Conservation (phyloP, 306 rosid genomes). For the Dryas octopetala region DNA sequence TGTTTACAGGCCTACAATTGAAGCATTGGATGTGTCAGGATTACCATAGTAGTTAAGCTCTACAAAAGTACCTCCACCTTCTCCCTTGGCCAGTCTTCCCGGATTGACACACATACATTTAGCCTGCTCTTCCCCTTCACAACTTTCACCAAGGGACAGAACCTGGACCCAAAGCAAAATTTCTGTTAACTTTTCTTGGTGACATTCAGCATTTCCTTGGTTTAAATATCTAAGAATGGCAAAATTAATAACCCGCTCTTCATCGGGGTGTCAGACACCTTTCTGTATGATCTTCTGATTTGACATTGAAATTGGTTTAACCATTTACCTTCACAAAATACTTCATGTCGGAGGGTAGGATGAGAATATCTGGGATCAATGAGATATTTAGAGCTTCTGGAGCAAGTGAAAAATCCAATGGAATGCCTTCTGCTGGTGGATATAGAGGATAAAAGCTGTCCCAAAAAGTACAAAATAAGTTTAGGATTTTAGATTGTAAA, state of each 20-base stretch:
- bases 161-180: slow-evolving; percentile 41
- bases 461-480: slow-evolving; percentile 17
- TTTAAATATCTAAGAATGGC: background rate
- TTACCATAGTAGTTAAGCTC: slow-evolving; percentile 68
- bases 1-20: slow-evolving; percentile 64
- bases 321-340: slow-evolving; percentile 70
- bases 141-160: slow-evolving; percentile 48
- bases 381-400: slow-evolving; percentile 80
- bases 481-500: slow-evolving; percentile 8
- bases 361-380: slow-evolving; percentile 71
- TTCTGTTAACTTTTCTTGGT: background rate
- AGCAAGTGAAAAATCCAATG: slow-evolving; percentile 82
- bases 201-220: background rate
- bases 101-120: slow-evolving; percentile 84
- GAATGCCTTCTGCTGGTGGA: slow-evolving; percentile 84
- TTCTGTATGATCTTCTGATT: background rate
- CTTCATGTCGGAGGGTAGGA: slow-evolving; percentile 88
- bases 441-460: slow-evolving; percentile 91
- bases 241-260: background rate
- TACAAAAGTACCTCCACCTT: slow-evolving; percentile 92
- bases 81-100: slow-evolving; percentile 90
- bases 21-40: slow-evolving; percentile 51
- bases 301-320: background rate
- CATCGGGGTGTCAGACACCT: background rate
- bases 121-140: slow-evolving; percentile 37